Base-by-base conservation (phyloP, 106 monocot species). In the Acanthochlamys bracteata region DNA sequence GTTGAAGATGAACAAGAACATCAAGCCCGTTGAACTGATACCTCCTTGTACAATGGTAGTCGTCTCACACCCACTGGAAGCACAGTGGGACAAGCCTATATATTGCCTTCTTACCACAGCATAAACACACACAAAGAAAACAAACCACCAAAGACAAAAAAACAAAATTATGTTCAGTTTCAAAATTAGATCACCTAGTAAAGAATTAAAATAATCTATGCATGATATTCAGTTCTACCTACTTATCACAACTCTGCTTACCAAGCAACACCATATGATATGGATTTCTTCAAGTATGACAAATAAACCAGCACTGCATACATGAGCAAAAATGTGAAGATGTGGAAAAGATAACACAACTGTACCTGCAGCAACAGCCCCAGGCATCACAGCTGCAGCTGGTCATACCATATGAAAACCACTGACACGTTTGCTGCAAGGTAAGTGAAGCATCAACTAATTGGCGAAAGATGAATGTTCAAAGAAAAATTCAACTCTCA, bases 361-460 rank as follows among this genome's bases (percentile, higher is more conserved):
- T 58, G 19, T 89, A 89, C 89, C 89, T 77, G 93, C 52, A 64
- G 70, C 47, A 72, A 75, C 26, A 13, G 73, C 77, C 45, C 57
- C 68, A 68, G 89, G 83, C 27, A 88, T 62, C 42, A 89, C 9
- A 61, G 83, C 66, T 53, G 73, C 23, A 39, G 67, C 64, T 42
- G 84, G 87, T 45, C 90, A 90, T 52, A 84, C 86, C 90, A 90
- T 82, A 68, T 95, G 90, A 84, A 95, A 95, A 33, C 94, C 94
- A 69, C 94, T 95, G 39, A 84, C 70, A 0, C 90, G 68, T 73
- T 86, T 95, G 60, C 77, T 77, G 71, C 61, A 14, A 49, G 39
- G 1, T 15, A 72, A 56, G 25, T 21, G 23, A 0, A 42, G 14
- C 10, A 15, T 46, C 14, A 51, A 51, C 8, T 4, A 51, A 51